phyloP scores from a whole-genome alignment of 148 eudicot species.

The Suaeda aralocaspica region DNA sequence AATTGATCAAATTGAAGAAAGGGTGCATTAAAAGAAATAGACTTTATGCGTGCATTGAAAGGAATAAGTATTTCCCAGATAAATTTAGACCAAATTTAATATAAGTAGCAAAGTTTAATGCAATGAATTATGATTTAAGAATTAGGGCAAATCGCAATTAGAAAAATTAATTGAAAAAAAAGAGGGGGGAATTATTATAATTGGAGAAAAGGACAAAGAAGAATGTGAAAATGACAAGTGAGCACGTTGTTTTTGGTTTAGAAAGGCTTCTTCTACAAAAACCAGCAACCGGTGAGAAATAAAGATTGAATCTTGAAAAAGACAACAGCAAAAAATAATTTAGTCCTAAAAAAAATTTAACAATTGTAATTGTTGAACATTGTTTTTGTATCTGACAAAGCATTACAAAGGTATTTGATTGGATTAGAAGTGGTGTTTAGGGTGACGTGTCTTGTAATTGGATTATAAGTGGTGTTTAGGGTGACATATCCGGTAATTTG shows the following conservation, averaged over 20 bases:
- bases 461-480: too few relatives aligned
- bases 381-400: neutral
- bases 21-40: neutral
- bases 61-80: slow-evolving; percentile 20
- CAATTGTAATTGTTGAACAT: too few relatives aligned
- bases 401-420: too few relatives aligned
- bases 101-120: neutral
- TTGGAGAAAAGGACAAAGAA: neutral
- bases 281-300: slow-evolving; percentile 5
- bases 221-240: neutral
- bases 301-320: neutral
- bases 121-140: neutral
- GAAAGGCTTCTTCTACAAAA: neutral
- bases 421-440: too few relatives aligned
- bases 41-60: slow-evolving; percentile 18
- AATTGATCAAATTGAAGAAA: neutral
- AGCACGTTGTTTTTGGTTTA: slow-evolving; percentile 27
- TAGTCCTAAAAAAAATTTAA: too few relatives aligned
- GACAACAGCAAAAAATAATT: neutral
- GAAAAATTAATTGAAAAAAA: neutral
- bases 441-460: too few relatives aligned
- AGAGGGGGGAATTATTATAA: neutral
- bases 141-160: neutral
- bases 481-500: too few relatives aligned
- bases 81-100: too few relatives aligned